Evolutionary conservation across 2,329 filamentous ascomycete genomes (phyloP).

Genomic region (Xylaria sp.): DNA sequence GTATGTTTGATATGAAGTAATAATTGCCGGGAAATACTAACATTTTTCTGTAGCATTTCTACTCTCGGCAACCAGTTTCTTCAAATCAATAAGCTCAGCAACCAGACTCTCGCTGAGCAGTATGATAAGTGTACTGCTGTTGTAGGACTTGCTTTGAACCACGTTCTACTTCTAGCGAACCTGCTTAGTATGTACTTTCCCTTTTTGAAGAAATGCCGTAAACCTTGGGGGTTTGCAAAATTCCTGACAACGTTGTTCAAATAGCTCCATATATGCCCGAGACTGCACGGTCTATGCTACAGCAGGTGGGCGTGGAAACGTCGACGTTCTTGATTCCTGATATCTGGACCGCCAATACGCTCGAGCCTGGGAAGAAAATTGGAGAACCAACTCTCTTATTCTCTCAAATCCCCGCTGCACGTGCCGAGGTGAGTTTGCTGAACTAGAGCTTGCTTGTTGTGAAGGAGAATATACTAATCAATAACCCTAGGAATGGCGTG

Average conservation of each 20-base stretch:
- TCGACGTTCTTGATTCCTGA: slow-evolving; percentile 68
- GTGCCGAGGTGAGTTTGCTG: slow-evolving; percentile 45
- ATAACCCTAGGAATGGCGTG: slow-evolving; percentile 73
- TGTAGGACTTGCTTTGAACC: slow-evolving; percentile 84
- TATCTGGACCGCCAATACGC: slow-evolving; percentile 68
- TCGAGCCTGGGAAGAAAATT: slow-evolving; percentile 81
- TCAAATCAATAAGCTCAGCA: slow-evolving; percentile 64
- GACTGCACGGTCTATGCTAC: slow-evolving; percentile 72
- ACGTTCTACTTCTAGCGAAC: slow-evolving; percentile 82
- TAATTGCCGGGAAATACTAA: not conserved
- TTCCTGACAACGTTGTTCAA: not conserved
- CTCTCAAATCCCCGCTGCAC: slow-evolving; percentile 75
- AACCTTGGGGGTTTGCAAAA: not conserved
- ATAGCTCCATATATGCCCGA: slow-evolving; percentile 28
- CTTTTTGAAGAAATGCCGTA: not conserved
- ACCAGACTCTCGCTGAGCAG: slow-evolving; percentile 64
- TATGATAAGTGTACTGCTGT: slow-evolving; percentile 65
- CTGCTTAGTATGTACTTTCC: slow-evolving; percentile 59
- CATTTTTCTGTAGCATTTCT: slow-evolving; percentile 34
- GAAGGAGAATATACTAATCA: not conserved
- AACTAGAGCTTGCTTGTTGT: not conserved
- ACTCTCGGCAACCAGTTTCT: slow-evolving; percentile 60
- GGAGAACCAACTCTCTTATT: slow-evolving; percentile 84
- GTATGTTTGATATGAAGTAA: slow-evolving; percentile 72
- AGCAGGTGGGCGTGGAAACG: slow-evolving; percentile 72